These are phyloP conservation scores for Seminavis robusta DNA, from an alignment of 108 stramenopile species.

Conservation along the genomic window DNA sequence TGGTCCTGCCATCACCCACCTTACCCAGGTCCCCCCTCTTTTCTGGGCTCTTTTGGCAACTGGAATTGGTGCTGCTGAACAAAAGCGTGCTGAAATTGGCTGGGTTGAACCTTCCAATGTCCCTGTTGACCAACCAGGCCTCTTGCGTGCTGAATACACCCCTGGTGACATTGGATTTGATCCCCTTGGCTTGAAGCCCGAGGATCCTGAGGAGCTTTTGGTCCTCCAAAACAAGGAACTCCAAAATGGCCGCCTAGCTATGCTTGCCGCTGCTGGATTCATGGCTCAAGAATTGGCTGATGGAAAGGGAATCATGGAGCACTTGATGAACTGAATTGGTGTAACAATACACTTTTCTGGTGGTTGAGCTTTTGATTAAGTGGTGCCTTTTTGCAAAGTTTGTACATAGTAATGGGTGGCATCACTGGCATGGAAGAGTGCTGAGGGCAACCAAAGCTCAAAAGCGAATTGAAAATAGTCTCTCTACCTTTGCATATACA, in stretches of 20 bases:
- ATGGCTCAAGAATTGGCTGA: constrained; percentile 77
- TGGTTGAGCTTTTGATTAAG: too few species aligned
- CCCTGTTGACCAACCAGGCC: constrained; percentile 30
- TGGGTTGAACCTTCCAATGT: constrained; percentile 64
- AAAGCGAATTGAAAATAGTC: too few species aligned
- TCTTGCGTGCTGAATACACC: constrained; percentile 66
- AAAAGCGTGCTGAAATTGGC: constrained; percentile 57
- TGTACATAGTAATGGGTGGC: too few species aligned
- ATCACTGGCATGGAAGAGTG: too few species aligned
- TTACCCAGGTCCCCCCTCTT: constrained; percentile 52
- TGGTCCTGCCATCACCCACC: constrained; percentile 82
- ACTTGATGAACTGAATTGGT: too few species aligned
- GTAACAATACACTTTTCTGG: too few species aligned
- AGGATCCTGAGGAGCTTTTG: constrained; percentile 45
- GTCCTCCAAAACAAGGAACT: constrained; percentile 82
- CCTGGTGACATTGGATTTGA: constrained; percentile 89
- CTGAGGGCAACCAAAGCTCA: too few species aligned
- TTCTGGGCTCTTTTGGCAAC: constrained; percentile 52
- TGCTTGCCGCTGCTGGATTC: constrained; percentile 76
- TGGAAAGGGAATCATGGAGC: constrained; percentile 64
- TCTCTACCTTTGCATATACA: too few species aligned
- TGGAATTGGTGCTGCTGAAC: constrained; percentile 57
- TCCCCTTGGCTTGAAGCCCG: constrained; percentile 77
- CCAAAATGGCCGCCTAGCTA: constrained; percentile 85
- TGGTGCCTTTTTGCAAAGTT: too few species aligned